A percentile compares a stretch with the other conserved stretches of the same genome.
Conservation (phyloP, 352 stramenopile species). For the Blastocystis sp. region DNA sequence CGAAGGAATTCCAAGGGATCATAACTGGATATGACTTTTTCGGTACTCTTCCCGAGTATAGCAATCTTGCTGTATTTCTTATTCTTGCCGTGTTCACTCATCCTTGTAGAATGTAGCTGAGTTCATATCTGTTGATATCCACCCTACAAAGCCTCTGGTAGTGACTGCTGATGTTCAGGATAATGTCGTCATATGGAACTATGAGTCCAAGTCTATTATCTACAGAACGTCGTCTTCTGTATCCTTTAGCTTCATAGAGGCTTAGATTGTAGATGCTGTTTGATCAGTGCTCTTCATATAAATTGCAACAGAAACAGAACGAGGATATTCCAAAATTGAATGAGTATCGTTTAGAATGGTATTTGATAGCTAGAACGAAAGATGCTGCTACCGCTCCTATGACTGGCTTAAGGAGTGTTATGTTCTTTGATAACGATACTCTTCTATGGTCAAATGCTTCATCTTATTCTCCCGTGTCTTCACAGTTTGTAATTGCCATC, state of each 20-base stretch:
- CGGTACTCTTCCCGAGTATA: slow-evolving; percentile 54
- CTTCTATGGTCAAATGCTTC: slow-evolving; percentile 31
- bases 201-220: slow-evolving; percentile 48
- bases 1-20: background rate
- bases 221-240: slow-evolving; percentile 38
- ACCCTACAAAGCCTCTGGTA: slow-evolving; percentile 47
- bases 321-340: slow-evolving; percentile 34
- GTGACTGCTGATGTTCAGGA: background rate
- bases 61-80: slow-evolving; percentile 18
- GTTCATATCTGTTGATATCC: slow-evolving; percentile 51
- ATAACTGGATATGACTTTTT: slow-evolving; percentile 55
- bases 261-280: slow-evolving; percentile 11
- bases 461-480: background rate
- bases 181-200: slow-evolving; percentile 51
- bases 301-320: background rate
- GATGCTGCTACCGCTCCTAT: background rate
- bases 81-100: background rate
- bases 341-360: background rate
- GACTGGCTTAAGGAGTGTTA: slow-evolving; percentile 7
- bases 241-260: background rate
- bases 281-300: background rate
- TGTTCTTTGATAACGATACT: slow-evolving; percentile 61
- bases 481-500: slow-evolving; percentile 43
- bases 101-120: slow-evolving; percentile 24
- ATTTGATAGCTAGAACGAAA: background rate